Base-by-base conservation (phyloP, 1,284 basidiomycete species). In the Neonothopanus nambi region DNA sequence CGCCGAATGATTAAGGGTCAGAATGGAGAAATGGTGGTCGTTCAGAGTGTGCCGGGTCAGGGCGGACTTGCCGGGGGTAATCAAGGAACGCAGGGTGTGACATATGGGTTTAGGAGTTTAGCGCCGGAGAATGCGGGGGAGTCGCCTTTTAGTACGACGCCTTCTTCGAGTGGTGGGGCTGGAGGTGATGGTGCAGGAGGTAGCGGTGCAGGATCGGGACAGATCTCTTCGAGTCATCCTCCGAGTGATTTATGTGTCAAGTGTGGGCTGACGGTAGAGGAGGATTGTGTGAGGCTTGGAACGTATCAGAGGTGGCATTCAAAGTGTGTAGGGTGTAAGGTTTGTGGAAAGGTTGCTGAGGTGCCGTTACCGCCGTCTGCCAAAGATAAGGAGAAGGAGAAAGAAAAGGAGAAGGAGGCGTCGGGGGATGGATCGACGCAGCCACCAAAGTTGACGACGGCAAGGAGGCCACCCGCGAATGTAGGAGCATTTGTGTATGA, bases 241-340 rank as follows among this genome's bases (percentile, higher is more conserved):
- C 89, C 90, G 7, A 89, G 87, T 24, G 97, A 99, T 73, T 81
- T 95, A 35, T 99, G 97, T 67, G 84, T 93, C 44, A 87, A 84
- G 60, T 99, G 97, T 68, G 82, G 82, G 38, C 77, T 87, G 58
- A 96, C 95, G 0, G 92, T 99, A 20, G 97, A 99, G 70, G 97
- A 99, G 68, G 96, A 99, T 64, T 99, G 97, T 65, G 87, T 93
- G 38, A 81, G 96, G 52, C 75, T 96, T 26, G 95, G 95, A 35
- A 95, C 94, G 28, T 95, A 95, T 71, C 87, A 94, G 65, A 82
- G 97, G 48, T 99, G 97, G 97, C 97, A 99, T 71, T 91, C 93
- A 2, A 81, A 89, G 26, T 99, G 96, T 69, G 75, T 99, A 41
- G 84, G 88, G 58, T 99, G 96, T 64, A 71, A 72, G 12, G 76